phyloP scores from a whole-genome alignment of 768 basidiomycete species.

The Phallus indusiatus region DNA sequence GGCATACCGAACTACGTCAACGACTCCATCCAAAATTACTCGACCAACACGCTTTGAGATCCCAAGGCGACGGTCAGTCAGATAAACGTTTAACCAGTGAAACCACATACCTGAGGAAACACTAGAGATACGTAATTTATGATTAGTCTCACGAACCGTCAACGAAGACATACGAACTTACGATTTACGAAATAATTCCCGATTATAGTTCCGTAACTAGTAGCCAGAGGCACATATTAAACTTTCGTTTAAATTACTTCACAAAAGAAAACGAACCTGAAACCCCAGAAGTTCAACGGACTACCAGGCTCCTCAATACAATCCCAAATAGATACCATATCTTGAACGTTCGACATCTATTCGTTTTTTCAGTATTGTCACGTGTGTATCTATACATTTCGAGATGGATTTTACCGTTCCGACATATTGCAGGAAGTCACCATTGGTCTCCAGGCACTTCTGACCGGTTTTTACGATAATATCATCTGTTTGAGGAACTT shows the following conservation, averaged over 20 bases:
- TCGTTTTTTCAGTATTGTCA: background rate
- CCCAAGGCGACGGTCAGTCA: background rate
- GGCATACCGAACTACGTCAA: background rate
- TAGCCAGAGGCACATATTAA: background rate
- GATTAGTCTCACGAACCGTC: background rate
- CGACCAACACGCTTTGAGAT: background rate
- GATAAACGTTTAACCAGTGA: background rate
- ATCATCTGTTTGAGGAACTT: background rate
- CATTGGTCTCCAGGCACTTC: background rate
- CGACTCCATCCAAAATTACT: conserved; percentile 1
- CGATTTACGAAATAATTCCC: conserved; percentile 6
- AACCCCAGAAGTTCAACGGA: conserved; percentile 2
- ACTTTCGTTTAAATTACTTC: background rate
- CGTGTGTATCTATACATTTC: background rate
- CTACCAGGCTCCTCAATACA: background rate
- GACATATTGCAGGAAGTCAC: conserved; percentile 3
- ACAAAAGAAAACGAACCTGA: background rate
- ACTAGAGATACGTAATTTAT: background rate
- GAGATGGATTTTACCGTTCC: background rate
- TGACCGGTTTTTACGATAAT: background rate
- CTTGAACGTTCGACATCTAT: background rate
- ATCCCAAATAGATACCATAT: conserved; percentile 3
- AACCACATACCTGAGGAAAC: conserved; percentile 2
- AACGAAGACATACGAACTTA: conserved; percentile 1
- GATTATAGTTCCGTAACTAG: conserved; percentile 2